phyloP scores from a whole-genome alignment of 441 rosid species.

The Populus tomentosa region DNA sequence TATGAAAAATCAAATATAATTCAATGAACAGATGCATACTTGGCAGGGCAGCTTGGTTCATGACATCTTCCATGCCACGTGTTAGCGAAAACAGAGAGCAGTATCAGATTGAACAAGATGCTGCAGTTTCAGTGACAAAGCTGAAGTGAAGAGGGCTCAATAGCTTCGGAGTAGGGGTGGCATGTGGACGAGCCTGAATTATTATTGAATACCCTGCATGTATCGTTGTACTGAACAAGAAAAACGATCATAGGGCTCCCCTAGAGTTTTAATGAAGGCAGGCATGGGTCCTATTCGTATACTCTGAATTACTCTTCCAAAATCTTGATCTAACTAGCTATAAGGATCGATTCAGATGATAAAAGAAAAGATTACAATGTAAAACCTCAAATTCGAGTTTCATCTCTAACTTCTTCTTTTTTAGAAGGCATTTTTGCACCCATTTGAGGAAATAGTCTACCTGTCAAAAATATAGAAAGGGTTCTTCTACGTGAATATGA shows the following conservation, averaged over 20 bases:
- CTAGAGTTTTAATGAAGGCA: not conserved
- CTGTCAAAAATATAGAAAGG: no score
- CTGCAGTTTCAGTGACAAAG: not conserved
- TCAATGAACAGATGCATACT: not conserved
- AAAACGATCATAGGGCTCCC: not conserved
- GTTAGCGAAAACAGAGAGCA: constrained; percentile 5
- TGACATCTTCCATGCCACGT: constrained; percentile 5
- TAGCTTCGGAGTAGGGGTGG: constrained; percentile 6
- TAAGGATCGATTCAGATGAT: no score
- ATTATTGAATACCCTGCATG: no score
- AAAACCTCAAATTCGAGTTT: no score
- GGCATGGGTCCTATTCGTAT: not conserved
- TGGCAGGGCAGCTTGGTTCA: constrained; percentile 5
- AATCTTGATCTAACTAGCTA: no score
- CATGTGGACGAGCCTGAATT: not conserved
- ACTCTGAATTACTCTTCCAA: not conserved
- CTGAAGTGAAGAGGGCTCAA: not conserved
- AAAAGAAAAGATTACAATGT: no score
- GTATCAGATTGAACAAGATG: not conserved
- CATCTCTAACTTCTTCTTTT: no score
- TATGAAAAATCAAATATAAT: not conserved
- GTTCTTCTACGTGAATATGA: no score
- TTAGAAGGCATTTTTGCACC: no score
- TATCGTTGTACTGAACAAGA: not conserved
- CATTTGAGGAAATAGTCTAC: no score